Conservation (phyloP, 768 basidiomycete species). For the Amanita rimosa region DNA sequence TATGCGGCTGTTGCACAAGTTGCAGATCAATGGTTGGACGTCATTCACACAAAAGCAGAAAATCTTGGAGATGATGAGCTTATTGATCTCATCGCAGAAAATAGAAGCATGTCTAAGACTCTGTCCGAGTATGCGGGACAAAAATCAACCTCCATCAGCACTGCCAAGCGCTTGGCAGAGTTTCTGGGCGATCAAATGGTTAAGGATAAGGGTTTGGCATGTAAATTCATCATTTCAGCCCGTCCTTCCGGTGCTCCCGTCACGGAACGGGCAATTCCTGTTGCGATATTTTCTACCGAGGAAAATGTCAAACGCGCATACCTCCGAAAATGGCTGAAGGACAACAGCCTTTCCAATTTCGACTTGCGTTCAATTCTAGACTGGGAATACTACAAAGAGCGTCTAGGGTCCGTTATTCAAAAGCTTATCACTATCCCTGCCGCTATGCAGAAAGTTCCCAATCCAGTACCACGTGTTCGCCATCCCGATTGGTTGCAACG, state of each 20-base stretch:
- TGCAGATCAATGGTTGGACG: constrained; percentile 95
- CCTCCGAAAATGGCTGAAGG: constrained; percentile 94
- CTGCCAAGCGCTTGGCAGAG: constrained; percentile 88
- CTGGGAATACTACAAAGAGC: constrained; percentile 98
- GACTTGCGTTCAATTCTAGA: constrained; percentile 92
- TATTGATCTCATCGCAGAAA: constrained; percentile 96
- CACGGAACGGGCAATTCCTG: constrained; percentile 91
- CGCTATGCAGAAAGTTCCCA: constrained; percentile 93
- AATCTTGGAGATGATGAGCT: constrained; percentile 84
- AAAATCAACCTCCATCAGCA: constrained; percentile 97
- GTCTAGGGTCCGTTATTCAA: constrained; percentile 94
- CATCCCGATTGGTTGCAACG: constrained; percentile 98
- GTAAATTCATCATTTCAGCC: constrained; percentile 97
- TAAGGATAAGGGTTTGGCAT: constrained; percentile 97
- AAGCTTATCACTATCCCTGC: constrained; percentile 99
- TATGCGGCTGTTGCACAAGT: constrained; percentile 89
- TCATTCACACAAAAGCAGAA: constrained; percentile 81
- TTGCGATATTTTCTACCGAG: constrained; percentile 97
- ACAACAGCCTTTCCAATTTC: constrained; percentile 76
- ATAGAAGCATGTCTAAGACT: constrained; percentile 95
- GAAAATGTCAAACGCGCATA: constrained; percentile 82
- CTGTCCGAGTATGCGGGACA: constrained; percentile 92
- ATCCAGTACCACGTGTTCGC: constrained; percentile 90
- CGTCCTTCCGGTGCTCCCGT: constrained; percentile 90
- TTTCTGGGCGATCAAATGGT: constrained; percentile 99